Base-by-base conservation (phyloP, 805 yeast genomes). In the Wickerhamiella shivajii region DNA sequence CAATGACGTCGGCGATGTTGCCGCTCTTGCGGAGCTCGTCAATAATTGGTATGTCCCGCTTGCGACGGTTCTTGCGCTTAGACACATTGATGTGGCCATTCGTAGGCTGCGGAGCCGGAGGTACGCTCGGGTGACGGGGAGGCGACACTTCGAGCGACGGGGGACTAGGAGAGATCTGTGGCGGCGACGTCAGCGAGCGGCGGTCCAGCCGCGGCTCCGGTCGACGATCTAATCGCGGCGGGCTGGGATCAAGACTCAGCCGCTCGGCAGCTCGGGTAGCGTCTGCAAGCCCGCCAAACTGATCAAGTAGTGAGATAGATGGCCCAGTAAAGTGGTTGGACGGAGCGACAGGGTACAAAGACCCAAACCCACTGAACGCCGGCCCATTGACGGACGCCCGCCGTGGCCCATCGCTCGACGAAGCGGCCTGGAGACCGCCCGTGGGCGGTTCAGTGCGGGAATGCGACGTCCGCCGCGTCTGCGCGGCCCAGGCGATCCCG, bases 11-110 rank as follows among this genome's bases (percentile, higher is more conserved):
- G 39, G 66, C 69, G 44, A 90, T 61, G 19, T 70, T 75, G 37
- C 63, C 65, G 48, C 73, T 75, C 39, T 71, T 67, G 33, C 94
- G 69, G 42, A 87, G 80, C 48, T 81, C 92, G 51, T 85, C 96
- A 39, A 87, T 58, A 25, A 83, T 57, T 8, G 93, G 85, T 13
- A 15, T 20, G 18, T 37, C 39, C 8, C 24, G 15, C 15, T 30
- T 35, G 10, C 24, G 17, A 5, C 35, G 27, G 15, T 27, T 38
- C 31, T 19, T 25, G 13, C 34, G 21, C 16, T 31, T 31, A 21
- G 21, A 22, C 15, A 17, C 16, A 10, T 29, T 29, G 25, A 18
- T n/a, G 25, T 16, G n/a, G 31, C 18, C 15, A n/a, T n/a, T n/a
- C n/a, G n/a, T n/a, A n/a, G n/a, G n/a, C n/a, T n/a, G n/a, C n/a